A percentile compares a stretch with the other conserved stretches of the same genome.
Evolutionary conservation across 2,329 filamentous ascomycete genomes (phyloP).

Genomic region (Herpotrichia juniperi): DNA sequence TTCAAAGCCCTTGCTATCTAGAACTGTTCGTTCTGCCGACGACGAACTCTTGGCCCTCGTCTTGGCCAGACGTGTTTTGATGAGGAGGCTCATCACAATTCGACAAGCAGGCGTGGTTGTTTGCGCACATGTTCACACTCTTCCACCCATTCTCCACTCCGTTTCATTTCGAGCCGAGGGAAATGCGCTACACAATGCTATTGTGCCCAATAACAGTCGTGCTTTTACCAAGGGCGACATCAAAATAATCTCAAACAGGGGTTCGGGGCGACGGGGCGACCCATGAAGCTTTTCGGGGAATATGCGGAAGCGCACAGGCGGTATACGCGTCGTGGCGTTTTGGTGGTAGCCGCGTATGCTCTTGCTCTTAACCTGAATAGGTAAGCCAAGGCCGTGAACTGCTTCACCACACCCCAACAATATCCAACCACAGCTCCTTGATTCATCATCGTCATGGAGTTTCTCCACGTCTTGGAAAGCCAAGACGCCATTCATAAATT

Average conservation of each 20-base stretch:
- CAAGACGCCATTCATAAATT: not conserved
- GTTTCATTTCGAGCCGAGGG: constrained; percentile 1
- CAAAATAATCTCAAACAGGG: not conserved
- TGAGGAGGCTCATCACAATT: not conserved
- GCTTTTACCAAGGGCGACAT: constrained; percentile 2
- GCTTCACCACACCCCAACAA: not conserved
- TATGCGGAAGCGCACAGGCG: not conserved
- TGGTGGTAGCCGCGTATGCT: not conserved
- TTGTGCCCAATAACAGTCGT: not conserved
- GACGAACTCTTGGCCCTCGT: not conserved
- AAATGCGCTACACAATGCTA: not conserved
- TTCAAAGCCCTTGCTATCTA: not conserved
- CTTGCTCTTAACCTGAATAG: not conserved
- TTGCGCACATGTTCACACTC: not conserved
- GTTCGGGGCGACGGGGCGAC: not conserved
- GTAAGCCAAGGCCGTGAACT: not conserved
- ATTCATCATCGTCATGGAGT: not conserved
- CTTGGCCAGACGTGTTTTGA: constrained; percentile 1
- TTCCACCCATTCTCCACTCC: not conserved
- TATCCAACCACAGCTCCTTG: not conserved
- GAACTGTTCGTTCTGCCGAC: not conserved
- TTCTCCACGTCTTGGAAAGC: not conserved
- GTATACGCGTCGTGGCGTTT: constrained; percentile 3
- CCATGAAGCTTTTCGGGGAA: not conserved
- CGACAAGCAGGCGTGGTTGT: not conserved